phyloP scores from a whole-genome alignment of 2,329 filamentous ascomycete genomes.

The Polytolypa hystricis region DNA sequence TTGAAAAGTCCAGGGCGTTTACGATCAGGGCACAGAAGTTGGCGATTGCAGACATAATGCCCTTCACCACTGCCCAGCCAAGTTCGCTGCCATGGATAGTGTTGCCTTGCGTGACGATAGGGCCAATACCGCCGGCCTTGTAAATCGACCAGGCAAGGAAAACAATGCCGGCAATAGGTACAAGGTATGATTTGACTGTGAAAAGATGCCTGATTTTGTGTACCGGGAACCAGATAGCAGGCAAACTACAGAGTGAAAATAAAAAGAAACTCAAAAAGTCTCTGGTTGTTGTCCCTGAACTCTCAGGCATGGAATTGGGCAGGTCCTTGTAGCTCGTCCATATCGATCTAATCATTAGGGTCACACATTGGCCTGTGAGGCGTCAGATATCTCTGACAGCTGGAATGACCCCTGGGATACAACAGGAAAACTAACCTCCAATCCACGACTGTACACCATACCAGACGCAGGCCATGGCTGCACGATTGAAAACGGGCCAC shows the following conservation, averaged over 20 bases:
- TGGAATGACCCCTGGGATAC: too few relatives aligned
- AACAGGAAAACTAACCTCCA: constrained; percentile 38
- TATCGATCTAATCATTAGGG: constrained; percentile 78
- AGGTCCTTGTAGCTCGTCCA: constrained; percentile 54
- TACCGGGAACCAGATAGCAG: constrained; percentile 80
- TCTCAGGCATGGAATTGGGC: constrained; percentile 53
- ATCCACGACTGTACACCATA: constrained; percentile 81
- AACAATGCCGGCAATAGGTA: constrained; percentile 69
- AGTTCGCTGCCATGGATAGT: constrained; percentile 55
- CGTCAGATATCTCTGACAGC: too few relatives aligned
- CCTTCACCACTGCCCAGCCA: constrained; percentile 71
- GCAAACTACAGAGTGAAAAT: constrained; percentile 71
- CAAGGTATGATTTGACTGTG: constrained; percentile 77
- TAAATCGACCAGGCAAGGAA: constrained; percentile 83
- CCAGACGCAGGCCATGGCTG: constrained; percentile 82
- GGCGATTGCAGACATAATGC: constrained; percentile 79
- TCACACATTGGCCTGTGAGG: constrained; percentile 65
- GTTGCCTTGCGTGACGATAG: constrained; percentile 61
- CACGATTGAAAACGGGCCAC: constrained; percentile 82
- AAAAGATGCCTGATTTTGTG: constrained; percentile 83
- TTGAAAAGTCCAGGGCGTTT: constrained; percentile 72
- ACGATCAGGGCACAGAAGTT: constrained; percentile 82
- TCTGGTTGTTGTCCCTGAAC: constrained; percentile 61
- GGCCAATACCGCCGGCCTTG: constrained; percentile 70
- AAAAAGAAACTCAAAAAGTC: constrained; percentile 75